Evolutionary conservation across 2,329 filamentous ascomycete species (phyloP).

Genomic region (Cladophialophora immunda): DNA sequence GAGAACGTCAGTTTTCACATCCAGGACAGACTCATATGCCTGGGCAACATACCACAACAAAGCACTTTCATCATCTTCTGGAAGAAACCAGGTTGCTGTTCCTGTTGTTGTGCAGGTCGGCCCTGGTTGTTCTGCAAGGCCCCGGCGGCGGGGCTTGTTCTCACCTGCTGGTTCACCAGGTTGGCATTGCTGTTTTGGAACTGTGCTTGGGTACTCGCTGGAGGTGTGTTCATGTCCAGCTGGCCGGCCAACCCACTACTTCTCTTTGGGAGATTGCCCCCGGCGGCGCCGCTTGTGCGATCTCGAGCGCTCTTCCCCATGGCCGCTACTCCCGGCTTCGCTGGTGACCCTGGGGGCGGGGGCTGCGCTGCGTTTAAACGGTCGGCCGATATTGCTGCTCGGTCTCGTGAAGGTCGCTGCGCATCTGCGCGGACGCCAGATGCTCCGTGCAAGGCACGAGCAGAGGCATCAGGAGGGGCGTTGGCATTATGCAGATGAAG

Average conservation of each 20-base stretch:
- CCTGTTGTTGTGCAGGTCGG: constrained; percentile 63
- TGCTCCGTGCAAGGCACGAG: constrained; percentile 80
- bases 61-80: constrained; percentile 93
- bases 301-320: constrained; percentile 68
- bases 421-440: constrained; percentile 51
- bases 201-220: constrained; percentile 92
- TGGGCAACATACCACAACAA: constrained; percentile 75
- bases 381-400: constrained; percentile 75
- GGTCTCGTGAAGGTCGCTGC: constrained; percentile 63
- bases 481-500: constrained; percentile 83
- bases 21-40: background rate
- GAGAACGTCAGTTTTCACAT: constrained; percentile 10
- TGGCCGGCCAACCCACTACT: constrained; percentile 47
- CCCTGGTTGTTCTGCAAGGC: constrained; percentile 65
- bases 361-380: constrained; percentile 95
- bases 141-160: constrained; percentile 65
- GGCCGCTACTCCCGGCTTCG: constrained; percentile 71
- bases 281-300: constrained; percentile 77
- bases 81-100: constrained; percentile 76
- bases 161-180: constrained; percentile 70
- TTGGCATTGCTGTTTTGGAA: constrained; percentile 96
- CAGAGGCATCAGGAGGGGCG: constrained; percentile 79
- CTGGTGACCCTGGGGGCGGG: constrained; percentile 80
- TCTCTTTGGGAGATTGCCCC: constrained; percentile 46
- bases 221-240: constrained; percentile 78